phyloP scores from a whole-genome alignment of 371 early-diverging fungal genomes.

The Syncephalastrum monosporum region DNA sequence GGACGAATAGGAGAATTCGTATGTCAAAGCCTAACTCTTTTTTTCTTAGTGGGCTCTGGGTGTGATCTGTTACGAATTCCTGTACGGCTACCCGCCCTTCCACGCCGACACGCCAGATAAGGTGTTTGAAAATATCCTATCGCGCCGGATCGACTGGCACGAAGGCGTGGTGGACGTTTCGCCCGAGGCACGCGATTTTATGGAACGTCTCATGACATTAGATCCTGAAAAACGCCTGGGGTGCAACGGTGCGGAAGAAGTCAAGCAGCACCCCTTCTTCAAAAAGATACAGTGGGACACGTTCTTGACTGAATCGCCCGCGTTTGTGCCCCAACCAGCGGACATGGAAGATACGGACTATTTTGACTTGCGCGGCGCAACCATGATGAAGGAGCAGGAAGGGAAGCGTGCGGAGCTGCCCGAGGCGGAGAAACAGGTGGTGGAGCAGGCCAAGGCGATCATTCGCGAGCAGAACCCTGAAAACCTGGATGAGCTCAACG shows the following conservation, averaged over 20 bases:
- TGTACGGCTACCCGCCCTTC: conserved; percentile 87
- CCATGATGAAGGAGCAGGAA: conserved; percentile 46
- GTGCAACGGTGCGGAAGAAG: conserved; percentile 61
- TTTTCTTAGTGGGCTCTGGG: conserved; percentile 82
- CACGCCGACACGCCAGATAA: conserved; percentile 77
- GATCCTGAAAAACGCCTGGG: conserved; percentile 83
- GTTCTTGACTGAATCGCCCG: conserved; percentile 66
- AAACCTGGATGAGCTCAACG: conserved; percentile 13
- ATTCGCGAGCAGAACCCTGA: conserved; percentile 45
- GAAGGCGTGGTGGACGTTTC: conserved; percentile 69
- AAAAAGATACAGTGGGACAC: conserved; percentile 67
- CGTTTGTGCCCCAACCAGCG: conserved; percentile 83
- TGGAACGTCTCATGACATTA: conserved; percentile 75
- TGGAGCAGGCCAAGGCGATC: conserved; percentile 40
- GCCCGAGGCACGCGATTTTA: conserved; percentile 84
- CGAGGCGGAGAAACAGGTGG: conserved; percentile 27
- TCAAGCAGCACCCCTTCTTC: conserved; percentile 71
- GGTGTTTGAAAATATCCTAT: conserved; percentile 86
- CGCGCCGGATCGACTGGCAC: conserved; percentile 72
- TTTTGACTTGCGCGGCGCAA: conserved; percentile 89
- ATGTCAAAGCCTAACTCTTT: too few species aligned
- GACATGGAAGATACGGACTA: conserved; percentile 88
- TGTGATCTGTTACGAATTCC: conserved; percentile 88
- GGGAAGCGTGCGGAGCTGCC: conserved; percentile 11
- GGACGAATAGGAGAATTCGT: too few species aligned